phyloP scores from a whole-genome alignment of 345 rosid genomes.

The Boechera stricta region DNA sequence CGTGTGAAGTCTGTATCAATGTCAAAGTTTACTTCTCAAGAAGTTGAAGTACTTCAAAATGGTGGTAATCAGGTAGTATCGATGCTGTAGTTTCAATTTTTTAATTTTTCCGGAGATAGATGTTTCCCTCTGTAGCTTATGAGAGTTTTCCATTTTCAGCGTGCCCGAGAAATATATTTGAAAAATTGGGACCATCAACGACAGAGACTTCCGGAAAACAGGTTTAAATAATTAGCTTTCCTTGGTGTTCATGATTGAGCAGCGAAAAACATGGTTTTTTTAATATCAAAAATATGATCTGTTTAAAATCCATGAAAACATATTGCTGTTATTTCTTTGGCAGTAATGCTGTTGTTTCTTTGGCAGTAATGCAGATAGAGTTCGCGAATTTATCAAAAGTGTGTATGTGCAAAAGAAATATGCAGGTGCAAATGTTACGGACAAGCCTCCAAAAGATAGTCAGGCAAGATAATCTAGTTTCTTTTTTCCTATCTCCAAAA shows the following conservation, averaged over 20 bases:
- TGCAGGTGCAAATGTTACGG: conserved; percentile 67
- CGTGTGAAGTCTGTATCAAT: conserved; percentile 98
- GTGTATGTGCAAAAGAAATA: conserved; percentile 83
- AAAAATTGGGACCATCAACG: conserved; percentile 86
- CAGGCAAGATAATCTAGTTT: conserved; percentile 57
- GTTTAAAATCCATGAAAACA: conserved; percentile 17
- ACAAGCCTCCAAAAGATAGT: conserved; percentile 74
- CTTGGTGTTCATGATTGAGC: conserved; percentile 25
- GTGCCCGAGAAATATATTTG: conserved; percentile 88
- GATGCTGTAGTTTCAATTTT: conserved; percentile 2
- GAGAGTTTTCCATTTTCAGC: conserved; percentile 54
- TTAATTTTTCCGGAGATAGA: conserved; percentile 6
- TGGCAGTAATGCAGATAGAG: conserved; percentile 72
- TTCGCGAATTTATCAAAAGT: conserved; percentile 85
- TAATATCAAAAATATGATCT: neutral
- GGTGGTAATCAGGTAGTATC: conserved; percentile 94
- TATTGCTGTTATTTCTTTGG: conserved; percentile 42
- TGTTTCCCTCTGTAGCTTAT: conserved; percentile 37
- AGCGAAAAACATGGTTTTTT: neutral
- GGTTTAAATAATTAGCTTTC: conserved; percentile 52
- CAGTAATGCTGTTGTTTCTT: conserved; percentile 62
- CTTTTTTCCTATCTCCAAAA: conserved; percentile 14
- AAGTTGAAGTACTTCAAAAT: conserved; percentile 93
- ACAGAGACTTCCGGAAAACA: conserved; percentile 86
- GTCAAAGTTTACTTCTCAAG: conserved; percentile 93